Evolutionary conservation across 176 grass and related monocot genomes (phyloP), one percentile per base, ranked within the genome.

Genomic region (Zea luxurians): DNA sequence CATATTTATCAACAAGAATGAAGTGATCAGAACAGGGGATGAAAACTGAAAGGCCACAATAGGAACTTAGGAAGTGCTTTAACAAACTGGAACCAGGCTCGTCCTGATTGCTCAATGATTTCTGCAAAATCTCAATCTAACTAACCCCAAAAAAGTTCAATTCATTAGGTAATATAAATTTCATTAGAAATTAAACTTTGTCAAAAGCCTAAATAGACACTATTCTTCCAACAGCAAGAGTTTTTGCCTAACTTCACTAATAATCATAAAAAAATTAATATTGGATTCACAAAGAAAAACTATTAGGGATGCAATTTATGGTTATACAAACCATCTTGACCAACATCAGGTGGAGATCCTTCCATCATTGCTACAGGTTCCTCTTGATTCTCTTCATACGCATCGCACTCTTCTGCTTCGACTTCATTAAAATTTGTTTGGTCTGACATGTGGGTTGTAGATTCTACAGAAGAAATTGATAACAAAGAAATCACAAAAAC

Each of bases 291-390:
- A 47, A 48, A 54, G 1, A 59, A 76, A 10, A 72, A 66, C 1
- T 61, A 72, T 41, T 55, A 59, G 10, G 67, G 61, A 55, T 80
- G 21, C 8, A 61, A 68, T 8, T 36, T 76, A 43, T 73, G 81
- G 59, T 42, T 73, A 35, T 72, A 73, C 55, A 61, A 64, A 84
- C 48, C 76, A 68, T 90, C 71, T 55, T 67, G 87, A 54, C 55
- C 84, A 79, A 78, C 57, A 74, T 82, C 82, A 37, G 84, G 85
- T 70, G 92, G 89, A 80, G 89, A 95, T 77, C 82, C 92, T 77
- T 95, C 92, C 38, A 91, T 75, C 89, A 95, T 95, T 54, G 89
- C 86, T 58, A 91, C 74, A 79, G 81, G 89, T 63, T 95, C 92
- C 49, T 91, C 92, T 64, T 95, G 86, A 55, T 87, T 91, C 82